Conservation (phyloP, 2,329 filamentous ascomycete species). For the Trichoderma atrobrunneum region DNA sequence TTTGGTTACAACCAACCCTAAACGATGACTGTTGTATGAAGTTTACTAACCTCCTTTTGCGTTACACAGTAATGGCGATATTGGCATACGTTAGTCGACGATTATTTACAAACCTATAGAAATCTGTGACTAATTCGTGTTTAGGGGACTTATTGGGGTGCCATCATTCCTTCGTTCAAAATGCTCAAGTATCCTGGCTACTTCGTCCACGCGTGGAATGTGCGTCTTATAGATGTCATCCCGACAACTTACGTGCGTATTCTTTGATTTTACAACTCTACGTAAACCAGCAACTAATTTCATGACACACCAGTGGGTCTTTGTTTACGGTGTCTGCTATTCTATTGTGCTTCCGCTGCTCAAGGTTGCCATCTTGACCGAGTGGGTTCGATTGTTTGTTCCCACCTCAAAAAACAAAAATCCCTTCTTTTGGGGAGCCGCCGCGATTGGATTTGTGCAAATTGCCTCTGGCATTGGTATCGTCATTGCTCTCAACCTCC, state of each 20-base stretch:
- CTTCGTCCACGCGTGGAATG: neutral
- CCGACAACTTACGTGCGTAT: neutral
- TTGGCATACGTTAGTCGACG: neutral
- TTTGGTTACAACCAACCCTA: neutral
- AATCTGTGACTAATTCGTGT: neutral
- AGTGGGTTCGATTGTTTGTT: neutral
- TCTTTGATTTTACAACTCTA: neutral
- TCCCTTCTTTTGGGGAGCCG: neutral
- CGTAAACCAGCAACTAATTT: neutral
- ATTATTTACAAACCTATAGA: neutral
- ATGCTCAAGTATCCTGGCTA: conserved; percentile 7
- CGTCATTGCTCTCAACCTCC: neutral
- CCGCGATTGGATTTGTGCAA: neutral
- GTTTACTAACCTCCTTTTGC: neutral
- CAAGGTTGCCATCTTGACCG: neutral
- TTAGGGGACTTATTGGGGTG: neutral
- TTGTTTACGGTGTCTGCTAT: neutral
- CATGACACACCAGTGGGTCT: neutral
- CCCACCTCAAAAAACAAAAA: neutral
- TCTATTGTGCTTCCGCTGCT: conserved; percentile 3
- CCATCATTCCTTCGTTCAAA: neutral
- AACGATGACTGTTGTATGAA: neutral
- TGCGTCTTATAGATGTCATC: neutral
- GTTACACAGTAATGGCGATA: neutral
- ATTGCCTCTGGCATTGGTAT: neutral